Conservation (phyloP, 495 filamentous ascomycete genomes). For the Wilcoxina mikolae region DNA sequence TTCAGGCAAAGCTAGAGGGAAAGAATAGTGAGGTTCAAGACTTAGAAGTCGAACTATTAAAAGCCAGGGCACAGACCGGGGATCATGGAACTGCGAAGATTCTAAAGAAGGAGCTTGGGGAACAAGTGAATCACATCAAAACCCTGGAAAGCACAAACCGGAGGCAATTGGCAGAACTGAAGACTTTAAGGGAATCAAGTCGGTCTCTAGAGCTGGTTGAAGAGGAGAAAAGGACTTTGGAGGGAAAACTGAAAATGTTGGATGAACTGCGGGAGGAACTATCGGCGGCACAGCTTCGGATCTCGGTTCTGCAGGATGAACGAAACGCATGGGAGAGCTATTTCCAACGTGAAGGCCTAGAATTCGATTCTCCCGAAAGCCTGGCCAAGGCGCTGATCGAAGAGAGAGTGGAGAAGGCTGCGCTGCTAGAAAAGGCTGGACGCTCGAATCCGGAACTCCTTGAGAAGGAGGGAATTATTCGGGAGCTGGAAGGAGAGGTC, state of each 20-base stretch:
- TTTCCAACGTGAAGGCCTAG: constrained; percentile 53
- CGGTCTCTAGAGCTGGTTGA: constrained; percentile 87
- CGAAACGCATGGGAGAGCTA: constrained; percentile 72
- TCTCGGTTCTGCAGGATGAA: constrained; percentile 80
- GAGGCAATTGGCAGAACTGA: constrained; percentile 66
- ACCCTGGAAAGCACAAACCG: constrained; percentile 65
- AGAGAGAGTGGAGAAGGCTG: constrained; percentile 62
- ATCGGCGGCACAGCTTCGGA: constrained; percentile 61
- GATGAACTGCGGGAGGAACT: constrained; percentile 60
- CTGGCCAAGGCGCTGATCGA: constrained; percentile 70
- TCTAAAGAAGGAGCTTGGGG: constrained; percentile 68
- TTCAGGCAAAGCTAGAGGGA: constrained; percentile 51
- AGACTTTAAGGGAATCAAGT: constrained; percentile 58
- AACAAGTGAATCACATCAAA: constrained; percentile 80
- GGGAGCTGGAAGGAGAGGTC: constrained; percentile 53
- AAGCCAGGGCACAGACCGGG: constrained; percentile 65
- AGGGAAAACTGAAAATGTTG: constrained; percentile 61
- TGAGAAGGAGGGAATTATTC: constrained; percentile 67
- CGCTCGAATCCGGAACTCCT: constrained; percentile 60
- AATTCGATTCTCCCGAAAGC: constrained; percentile 78
- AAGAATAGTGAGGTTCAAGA: constrained; percentile 54
- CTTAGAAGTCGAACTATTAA: constrained; percentile 68
- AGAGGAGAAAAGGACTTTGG: constrained; percentile 78
- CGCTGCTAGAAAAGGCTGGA: constrained; percentile 63
- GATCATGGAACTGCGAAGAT: constrained; percentile 70